Base-by-base conservation (phyloP, 768 basidiomycete species). In the Russula earlei region DNA sequence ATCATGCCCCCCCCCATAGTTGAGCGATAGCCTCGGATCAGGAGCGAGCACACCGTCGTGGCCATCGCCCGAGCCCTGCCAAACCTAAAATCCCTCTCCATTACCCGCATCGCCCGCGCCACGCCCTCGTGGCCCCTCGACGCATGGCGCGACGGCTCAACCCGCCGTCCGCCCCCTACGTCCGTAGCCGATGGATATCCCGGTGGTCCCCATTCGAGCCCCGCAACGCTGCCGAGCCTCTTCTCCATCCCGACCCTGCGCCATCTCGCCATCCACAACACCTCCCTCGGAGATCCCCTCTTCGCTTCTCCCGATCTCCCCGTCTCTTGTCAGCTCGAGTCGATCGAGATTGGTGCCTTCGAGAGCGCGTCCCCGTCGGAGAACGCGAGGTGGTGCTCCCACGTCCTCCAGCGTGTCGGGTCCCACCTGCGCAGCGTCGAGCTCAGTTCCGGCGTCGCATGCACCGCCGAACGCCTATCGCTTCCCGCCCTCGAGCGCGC, bases 251-350 rank as follows among this genome's bases (percentile, higher is more conserved):
- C 51, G 0, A 44, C 54, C 25, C 25, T 60, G 41, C 54, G 46
- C 24, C 61, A 62, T 31, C 59, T 62, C 12, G 55, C 55, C 24
- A 54, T 62, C 8, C 59, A 51, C 12, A 61, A 54, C 20, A 62
- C 61, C 0, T 34, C 22, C 40, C 59, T 62, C 36, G 59, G 59
- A 41, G 44, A 56, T 34, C 55, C 52, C n/a, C 52, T 45, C 4
- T 62, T 55, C n/a, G 54, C 54, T 43, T 52, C 60, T 33, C 4
- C 52, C 2, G 33, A 53, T 46, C 42, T 56, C 5, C 6, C 36
- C 4, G 42, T 51, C n/a, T 22, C 20, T 6, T 51, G 38, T 15
- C 42, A 49, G 27, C 59, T 62, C 19, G 55, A 56, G 19, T 36
- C 51, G 10, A 49, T 62, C 12, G 61, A 61, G 34, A 46, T 62